These are phyloP conservation scores for Anastatica hierochuntica DNA, from an alignment of 345 rosid genomes.

Conservation along the genomic window DNA sequence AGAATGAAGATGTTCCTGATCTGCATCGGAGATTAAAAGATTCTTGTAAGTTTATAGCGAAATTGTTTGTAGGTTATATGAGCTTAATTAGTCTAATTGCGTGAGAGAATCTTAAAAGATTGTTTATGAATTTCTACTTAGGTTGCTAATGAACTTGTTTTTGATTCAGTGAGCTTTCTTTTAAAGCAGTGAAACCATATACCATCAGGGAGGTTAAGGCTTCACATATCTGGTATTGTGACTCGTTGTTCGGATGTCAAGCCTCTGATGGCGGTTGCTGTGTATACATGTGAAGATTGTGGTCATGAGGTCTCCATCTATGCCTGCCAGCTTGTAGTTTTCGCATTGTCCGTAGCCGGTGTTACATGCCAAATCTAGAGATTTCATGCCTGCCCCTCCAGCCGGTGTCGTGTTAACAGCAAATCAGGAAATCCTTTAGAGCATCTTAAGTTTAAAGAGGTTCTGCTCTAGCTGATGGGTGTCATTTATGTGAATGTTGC, in stretches of 20 bases:
- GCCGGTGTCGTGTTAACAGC: conserved; percentile 52
- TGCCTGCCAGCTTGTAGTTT: neutral
- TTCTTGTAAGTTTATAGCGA: conserved; percentile 55
- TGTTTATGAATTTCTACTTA: no score
- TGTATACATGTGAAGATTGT: conserved; percentile 94
- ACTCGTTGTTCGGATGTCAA: conserved; percentile 98
- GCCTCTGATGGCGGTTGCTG: conserved; percentile 96
- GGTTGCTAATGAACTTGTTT: conserved; percentile 5
- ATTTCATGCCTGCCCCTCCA: conserved; percentile 95
- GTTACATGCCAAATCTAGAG: conserved; percentile 39
- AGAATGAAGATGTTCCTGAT: conserved; percentile 52
- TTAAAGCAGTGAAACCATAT: conserved; percentile 71
- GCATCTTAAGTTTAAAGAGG: conserved; percentile 96
- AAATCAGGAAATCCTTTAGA: conserved; percentile 81
- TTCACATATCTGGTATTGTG: conserved; percentile 79
- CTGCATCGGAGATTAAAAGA: conserved; percentile 73
- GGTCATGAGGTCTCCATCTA: conserved; percentile 67
- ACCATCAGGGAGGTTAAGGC: conserved; percentile 95
- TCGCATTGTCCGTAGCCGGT: neutral
- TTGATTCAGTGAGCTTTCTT: conserved; percentile 71
- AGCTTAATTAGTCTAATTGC: neutral
- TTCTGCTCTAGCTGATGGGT: conserved; percentile 15
- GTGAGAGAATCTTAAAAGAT: neutral
- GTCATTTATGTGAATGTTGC: conserved; percentile 5
- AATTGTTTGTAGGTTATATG: neutral